Conservation (phyloP, 2,329 filamentous ascomycete genomes). For the Sordariomycetes sp. region DNA sequence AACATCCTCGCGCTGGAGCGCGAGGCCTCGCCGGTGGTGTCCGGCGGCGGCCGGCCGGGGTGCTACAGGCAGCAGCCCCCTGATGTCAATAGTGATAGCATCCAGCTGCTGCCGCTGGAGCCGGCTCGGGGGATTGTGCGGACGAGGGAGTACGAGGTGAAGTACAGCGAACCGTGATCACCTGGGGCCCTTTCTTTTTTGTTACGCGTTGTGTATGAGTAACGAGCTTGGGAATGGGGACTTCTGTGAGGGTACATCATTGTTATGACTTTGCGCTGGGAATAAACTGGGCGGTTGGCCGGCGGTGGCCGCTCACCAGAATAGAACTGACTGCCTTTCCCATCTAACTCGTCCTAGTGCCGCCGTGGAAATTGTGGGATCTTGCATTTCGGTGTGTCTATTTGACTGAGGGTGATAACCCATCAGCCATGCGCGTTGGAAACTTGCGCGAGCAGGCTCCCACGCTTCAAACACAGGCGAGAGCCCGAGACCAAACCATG, state of each 20-base stretch:
- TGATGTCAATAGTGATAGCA: conserved; percentile 4
- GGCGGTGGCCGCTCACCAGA: too few relatives aligned
- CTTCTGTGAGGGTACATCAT: neutral
- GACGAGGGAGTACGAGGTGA: conserved; percentile 1
- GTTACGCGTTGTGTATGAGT: neutral
- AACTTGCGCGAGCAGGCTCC: too few relatives aligned
- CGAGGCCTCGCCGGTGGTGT: neutral
- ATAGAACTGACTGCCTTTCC: too few relatives aligned
- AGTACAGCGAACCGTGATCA: neutral
- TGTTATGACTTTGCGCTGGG: too few relatives aligned
- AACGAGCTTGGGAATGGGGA: neutral
- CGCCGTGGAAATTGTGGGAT: too few relatives aligned
- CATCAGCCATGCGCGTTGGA: too few relatives aligned
- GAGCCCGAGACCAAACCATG: too few relatives aligned
- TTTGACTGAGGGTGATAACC: too few relatives aligned
- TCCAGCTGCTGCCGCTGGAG: conserved; percentile 2
- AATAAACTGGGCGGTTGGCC: too few relatives aligned
- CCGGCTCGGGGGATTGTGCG: neutral
- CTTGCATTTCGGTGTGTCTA: too few relatives aligned
- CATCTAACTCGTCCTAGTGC: too few relatives aligned
- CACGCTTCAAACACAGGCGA: too few relatives aligned
- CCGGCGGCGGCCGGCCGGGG: neutral
- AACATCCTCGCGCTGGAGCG: neutral
- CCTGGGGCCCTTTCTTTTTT: neutral
- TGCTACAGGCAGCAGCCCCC: neutral